Conservation (phyloP, 331 rosid species). For the Arachis monticola region DNA sequence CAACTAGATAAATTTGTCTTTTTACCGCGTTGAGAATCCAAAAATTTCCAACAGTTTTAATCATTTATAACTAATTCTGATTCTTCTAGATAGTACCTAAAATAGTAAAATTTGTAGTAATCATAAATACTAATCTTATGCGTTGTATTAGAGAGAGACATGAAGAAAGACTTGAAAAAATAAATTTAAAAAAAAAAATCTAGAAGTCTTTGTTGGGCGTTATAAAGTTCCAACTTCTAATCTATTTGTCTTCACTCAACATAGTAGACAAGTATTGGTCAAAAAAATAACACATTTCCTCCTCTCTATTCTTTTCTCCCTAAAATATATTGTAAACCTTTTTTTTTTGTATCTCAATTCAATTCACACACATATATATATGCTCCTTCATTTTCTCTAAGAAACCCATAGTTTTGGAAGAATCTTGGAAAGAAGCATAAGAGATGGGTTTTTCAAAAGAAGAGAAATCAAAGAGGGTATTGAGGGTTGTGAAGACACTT, state of each 20-base stretch:
- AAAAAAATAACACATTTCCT: conserved; percentile 25
- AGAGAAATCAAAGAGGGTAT: conserved; percentile 60
- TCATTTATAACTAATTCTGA: too few species aligned
- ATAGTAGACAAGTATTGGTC: conserved; percentile 34
- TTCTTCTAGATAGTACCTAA: too few species aligned
- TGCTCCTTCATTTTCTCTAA: not conserved
- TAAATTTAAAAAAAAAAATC: not conserved
- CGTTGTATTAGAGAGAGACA: too few species aligned
- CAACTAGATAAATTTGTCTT: too few species aligned
- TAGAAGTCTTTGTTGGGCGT: conserved; percentile 15
- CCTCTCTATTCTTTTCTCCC: not conserved
- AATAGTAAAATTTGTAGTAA: too few species aligned
- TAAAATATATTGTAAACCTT: not conserved
- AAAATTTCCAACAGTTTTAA: too few species aligned
- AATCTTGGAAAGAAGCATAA: not conserved
- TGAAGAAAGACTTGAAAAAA: too few species aligned
- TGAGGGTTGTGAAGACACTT: conserved; percentile 62
- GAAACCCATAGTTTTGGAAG: not conserved
- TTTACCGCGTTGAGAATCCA: too few species aligned
- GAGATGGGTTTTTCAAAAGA: conserved; percentile 63
- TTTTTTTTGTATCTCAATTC: not conserved
- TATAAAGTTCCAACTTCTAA: conserved; percentile 38
- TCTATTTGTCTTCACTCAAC: conserved; percentile 17
- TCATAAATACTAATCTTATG: too few species aligned
- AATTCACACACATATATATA: not conserved